These are phyloP conservation scores for Ploettnerulaceae sp. DNA, from an alignment of 2,329 filamentous ascomycete species.

Conservation along the genomic window DNA sequence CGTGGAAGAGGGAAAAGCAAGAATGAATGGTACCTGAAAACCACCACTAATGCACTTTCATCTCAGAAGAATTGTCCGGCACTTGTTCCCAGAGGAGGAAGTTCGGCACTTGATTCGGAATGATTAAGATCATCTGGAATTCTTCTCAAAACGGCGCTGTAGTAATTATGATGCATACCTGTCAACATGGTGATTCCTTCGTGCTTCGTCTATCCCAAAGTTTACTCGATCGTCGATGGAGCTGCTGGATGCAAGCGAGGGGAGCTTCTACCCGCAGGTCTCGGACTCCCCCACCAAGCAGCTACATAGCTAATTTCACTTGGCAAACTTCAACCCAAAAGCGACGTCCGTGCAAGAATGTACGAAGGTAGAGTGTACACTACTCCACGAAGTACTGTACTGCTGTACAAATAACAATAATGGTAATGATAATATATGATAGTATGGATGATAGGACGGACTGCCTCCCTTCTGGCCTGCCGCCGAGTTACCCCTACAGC, in stretches of 20 bases:
- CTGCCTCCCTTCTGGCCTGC: no score
- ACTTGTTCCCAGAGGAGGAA: not conserved
- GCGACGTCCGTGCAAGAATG: conserved; percentile 28
- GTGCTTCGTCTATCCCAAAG: conserved; percentile 1
- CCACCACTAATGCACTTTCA: not conserved
- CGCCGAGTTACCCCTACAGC: conserved; percentile 1
- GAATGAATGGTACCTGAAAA: not conserved
- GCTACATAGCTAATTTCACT: no score
- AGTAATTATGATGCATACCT: not conserved
- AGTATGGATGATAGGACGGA: no score
- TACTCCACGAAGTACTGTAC: not conserved
- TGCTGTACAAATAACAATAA: no score
- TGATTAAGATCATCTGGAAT: not conserved
- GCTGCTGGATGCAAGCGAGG: no score
- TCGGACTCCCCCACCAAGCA: no score
- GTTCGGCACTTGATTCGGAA: not conserved
- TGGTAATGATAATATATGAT: no score
- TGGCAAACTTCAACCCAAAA: conserved; percentile 20
- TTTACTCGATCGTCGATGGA: conserved; percentile 1
- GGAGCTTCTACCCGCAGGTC: no score
- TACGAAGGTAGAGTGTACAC: not conserved
- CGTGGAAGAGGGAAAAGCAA: not conserved
- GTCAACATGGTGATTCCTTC: not conserved
- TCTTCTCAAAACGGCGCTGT: not conserved
- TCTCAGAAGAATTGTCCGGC: not conserved